Base-by-base conservation (phyloP, 139 green algal genomes). In the Diplosphaera chodatii region DNA sequence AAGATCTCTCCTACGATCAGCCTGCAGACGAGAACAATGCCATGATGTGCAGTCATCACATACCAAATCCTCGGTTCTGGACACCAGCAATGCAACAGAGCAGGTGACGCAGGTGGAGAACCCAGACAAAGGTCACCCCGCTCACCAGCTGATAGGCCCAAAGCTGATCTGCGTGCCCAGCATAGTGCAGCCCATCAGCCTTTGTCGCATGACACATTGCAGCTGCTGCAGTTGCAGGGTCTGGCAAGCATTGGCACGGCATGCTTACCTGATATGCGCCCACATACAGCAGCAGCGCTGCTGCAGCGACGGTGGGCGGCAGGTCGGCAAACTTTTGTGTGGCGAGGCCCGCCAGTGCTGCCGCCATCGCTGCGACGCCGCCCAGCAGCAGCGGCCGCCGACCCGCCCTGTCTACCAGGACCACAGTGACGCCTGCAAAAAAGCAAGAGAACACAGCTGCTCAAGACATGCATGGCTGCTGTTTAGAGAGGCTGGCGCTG, bases 1-100 rank as follows among this genome's bases (percentile, higher is more conserved):
- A 97, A 97, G 3, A 97, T 80, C 78, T 98, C 91, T 0, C 90
- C 90, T 40, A 94, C 92, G 30, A 95, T 84, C 25, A 89, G 71
- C 84, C 48, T 59, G 48, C 48, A 25, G 48, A 25, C 10, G 8
- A 48, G n/a, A n/a, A n/a, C n/a, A n/a, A n/a, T n/a, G n/a, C n/a
- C n/a, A n/a, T n/a, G n/a, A n/a, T n/a, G n/a, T n/a, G n/a, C n/a
- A n/a, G n/a, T n/a, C n/a, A n/a, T n/a, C n/a, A n/a, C n/a, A n/a
- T n/a, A n/a, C n/a, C n/a, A n/a, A n/a, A n/a, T n/a, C n/a, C n/a
- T n/a, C n/a, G n/a, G n/a, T n/a, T n/a, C n/a, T n/a, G n/a, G n/a
- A n/a, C n/a, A n/a, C n/a, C n/a, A n/a, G n/a, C n/a, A n/a, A n/a
- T n/a, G n/a, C n/a, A n/a, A n/a, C n/a, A n/a, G n/a, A n/a, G n/a